A percentile compares a stretch with the other conserved stretches of the same genome.
phyloP scores from a whole-genome alignment of 176 grass and related monocot genomes.

The Triticum turgidum region DNA sequence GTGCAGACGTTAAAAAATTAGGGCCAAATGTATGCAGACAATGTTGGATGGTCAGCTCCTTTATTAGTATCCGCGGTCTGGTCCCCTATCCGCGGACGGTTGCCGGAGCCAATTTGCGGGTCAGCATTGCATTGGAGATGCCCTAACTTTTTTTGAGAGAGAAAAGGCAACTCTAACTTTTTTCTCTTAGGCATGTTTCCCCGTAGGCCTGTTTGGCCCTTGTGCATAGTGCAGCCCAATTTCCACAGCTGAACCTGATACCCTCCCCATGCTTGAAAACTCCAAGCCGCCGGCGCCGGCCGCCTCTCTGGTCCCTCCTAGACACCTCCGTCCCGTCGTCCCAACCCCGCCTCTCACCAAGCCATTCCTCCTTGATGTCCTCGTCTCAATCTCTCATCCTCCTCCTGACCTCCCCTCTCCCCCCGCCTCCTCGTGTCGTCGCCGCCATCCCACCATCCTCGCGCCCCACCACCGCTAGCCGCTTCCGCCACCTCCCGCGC shows the following conservation, averaged over 20 bases:
- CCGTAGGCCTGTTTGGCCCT: neutral
- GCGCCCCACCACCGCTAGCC: neutral
- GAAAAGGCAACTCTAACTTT: too few species aligned
- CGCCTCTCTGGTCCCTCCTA: neutral
- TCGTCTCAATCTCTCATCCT: constrained; percentile 33
- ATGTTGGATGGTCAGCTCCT: too few species aligned
- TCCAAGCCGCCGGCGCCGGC: constrained; percentile 19
- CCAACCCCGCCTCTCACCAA: neutral
- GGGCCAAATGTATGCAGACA: too few species aligned
- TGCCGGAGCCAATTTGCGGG: too few species aligned
- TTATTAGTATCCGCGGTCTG: too few species aligned
- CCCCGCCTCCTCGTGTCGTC: neutral
- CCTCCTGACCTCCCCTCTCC: constrained; percentile 19
- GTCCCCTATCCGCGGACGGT: too few species aligned
- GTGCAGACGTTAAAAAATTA: too few species aligned
- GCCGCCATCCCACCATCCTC: neutral
- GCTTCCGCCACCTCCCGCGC: constrained; percentile 1
- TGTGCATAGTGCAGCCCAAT: neutral
- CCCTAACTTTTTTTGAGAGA: too few species aligned
- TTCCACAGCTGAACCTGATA: neutral
- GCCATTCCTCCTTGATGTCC: constrained; percentile 11
- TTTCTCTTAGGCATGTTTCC: too few species aligned
- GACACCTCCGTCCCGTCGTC: neutral
- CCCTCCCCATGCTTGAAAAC: too few species aligned
- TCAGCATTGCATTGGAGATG: too few species aligned